phyloP scores from a whole-genome alignment of 371 early-diverging fungal genomes.

The Mortierella sp. region DNA sequence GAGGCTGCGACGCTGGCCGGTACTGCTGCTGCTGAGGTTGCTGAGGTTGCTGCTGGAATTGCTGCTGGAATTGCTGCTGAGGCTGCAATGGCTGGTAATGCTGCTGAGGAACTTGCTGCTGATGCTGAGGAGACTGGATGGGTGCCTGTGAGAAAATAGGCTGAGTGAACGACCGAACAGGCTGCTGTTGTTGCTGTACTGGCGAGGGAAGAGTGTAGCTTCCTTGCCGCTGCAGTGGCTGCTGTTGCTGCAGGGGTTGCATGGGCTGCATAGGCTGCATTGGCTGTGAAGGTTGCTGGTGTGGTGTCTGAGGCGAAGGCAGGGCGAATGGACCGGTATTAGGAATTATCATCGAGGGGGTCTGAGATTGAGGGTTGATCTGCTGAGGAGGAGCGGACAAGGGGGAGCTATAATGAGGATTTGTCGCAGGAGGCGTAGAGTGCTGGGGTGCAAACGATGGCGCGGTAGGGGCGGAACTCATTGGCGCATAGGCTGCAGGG shows the following conservation, averaged over 20 bases:
- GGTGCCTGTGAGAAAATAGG: constrained; percentile 40
- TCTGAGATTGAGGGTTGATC: constrained; percentile 33
- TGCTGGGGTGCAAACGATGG: constrained; percentile 36
- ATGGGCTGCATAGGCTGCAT: constrained; percentile 35
- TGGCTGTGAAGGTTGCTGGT: constrained; percentile 39
- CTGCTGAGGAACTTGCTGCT: constrained; percentile 28
- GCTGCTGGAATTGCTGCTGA: constrained; percentile 13
- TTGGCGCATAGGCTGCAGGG: constrained; percentile 31
- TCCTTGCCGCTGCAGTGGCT: constrained; percentile 17
- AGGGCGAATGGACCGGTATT: constrained; percentile 48
- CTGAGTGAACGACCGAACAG: constrained; percentile 26
- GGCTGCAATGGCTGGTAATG: background rate
- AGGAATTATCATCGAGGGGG: constrained; percentile 43
- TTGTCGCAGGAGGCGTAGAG: constrained; percentile 31
- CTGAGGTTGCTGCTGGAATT: constrained; percentile 33
- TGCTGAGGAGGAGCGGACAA: constrained; percentile 31
- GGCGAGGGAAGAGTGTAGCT: constrained; percentile 17
- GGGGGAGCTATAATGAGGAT: constrained; percentile 24
- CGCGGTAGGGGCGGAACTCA: constrained; percentile 38
- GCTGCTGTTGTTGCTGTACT: constrained; percentile 16
- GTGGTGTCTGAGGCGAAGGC: constrained; percentile 50
- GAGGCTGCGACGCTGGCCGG: background rate
- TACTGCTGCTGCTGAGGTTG: constrained; percentile 14
- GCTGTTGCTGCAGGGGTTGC: constrained; percentile 39
- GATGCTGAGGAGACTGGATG: constrained; percentile 30